These are phyloP conservation scores for Rauvolfia tetraphylla DNA, from an alignment of 257 asterid genomes.

Conservation along the genomic window DNA sequence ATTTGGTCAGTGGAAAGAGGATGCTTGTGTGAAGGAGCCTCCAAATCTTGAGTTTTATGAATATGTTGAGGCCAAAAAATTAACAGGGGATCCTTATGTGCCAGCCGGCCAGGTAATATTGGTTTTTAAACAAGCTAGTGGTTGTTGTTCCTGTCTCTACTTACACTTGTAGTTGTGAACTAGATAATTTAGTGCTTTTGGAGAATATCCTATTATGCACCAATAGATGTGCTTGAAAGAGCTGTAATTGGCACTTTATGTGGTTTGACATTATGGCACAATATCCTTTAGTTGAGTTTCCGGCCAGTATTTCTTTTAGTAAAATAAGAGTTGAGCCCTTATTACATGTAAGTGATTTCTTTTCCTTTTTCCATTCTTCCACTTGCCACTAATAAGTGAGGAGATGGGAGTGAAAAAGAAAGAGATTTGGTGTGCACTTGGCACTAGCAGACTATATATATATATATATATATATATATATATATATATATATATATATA, in stretches of 20 bases:
- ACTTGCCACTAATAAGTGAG: background rate
- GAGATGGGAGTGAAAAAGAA: background rate
- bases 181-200: background rate
- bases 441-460: too few relatives aligned
- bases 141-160: background rate
- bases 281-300: background rate
- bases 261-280: background rate
- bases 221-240: background rate
- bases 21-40: conserved; percentile 51
- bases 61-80: conserved; percentile 91
- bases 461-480: too few relatives aligned
- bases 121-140: conserved; percentile 2
- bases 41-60: conserved; percentile 76
- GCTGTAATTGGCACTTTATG: background rate
- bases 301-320: background rate
- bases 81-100: conserved; percentile 88
- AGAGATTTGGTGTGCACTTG: background rate
- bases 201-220: background rate
- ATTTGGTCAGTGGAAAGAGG: conserved; percentile 97
- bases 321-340: background rate
- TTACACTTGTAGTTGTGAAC: background rate
- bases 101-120: conserved; percentile 93
- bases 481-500: too few relatives aligned
- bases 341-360: background rate
- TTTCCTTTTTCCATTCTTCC: background rate